A percentile compares a stretch with the other conserved stretches of the same genome.
These are phyloP conservation scores for Haemoproteus tartakovskyi DNA, from an alignment of 169 alveolate species.

Conservation along the genomic window DNA sequence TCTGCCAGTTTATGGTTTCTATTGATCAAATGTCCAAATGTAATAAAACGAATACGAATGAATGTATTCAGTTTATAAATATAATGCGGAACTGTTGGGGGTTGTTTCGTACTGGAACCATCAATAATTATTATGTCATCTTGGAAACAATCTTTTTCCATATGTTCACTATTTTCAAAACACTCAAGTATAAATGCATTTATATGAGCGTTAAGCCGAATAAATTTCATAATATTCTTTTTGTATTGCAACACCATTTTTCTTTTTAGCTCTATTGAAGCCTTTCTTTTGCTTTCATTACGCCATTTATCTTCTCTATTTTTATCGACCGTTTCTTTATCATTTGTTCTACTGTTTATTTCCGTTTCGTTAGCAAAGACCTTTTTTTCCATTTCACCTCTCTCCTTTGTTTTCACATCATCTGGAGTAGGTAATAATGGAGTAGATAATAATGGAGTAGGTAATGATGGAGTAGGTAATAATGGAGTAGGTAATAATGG, in stretches of 20 bases:
- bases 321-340: not conserved
- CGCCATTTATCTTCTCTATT: not conserved
- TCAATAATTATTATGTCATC: conserved; percentile 41
- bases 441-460: too few relatives aligned
- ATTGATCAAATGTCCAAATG: conserved; percentile 24
- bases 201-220: conserved; percentile 32
- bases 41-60: conserved; percentile 39
- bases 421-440: too few relatives aligned
- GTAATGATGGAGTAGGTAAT: too few relatives aligned
- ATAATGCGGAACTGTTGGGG: conserved; percentile 12
- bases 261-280: not conserved
- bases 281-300: not conserved
- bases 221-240: conserved; percentile 22
- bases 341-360: not conserved
- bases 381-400: too few relatives aligned
- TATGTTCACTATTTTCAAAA: conserved; percentile 40
- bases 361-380: too few relatives aligned
- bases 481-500: too few relatives aligned
- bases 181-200: conserved; percentile 45
- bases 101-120: not conserved
- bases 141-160: conserved; percentile 26
- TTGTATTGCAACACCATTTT: conserved; percentile 3
- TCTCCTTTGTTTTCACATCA: too few relatives aligned
- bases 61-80: conserved; percentile 50
- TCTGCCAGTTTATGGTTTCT: conserved; percentile 50